Conservation (phyloP, 768 basidiomycete genomes). For the Panellus pusillus region DNA sequence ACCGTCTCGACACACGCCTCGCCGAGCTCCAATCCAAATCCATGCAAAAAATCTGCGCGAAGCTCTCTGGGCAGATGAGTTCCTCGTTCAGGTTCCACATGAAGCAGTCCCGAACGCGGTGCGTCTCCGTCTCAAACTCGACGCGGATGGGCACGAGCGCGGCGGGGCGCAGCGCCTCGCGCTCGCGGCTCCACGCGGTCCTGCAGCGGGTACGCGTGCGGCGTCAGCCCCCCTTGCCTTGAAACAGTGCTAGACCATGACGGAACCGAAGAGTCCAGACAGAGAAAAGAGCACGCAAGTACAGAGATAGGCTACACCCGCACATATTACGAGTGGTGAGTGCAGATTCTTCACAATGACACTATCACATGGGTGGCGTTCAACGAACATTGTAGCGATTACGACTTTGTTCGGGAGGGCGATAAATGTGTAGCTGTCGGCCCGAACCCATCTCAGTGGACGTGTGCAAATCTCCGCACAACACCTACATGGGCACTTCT, state of each 20-base stretch:
- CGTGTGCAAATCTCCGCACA: conserved; percentile 56
- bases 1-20: conserved; percentile 72
- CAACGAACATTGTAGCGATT: conserved; percentile 58
- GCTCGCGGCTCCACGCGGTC: conserved; percentile 65
- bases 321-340: conserved; percentile 91
- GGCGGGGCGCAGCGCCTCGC: conserved; percentile 54
- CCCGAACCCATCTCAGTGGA: conserved; percentile 84
- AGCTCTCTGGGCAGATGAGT: conserved; percentile 79
- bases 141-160: conserved; percentile 89
- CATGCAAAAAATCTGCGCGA: conserved; percentile 83
- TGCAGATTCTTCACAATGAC: background rate
- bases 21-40: conserved; percentile 88
- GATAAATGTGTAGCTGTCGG: conserved; percentile 79
- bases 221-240: conserved; percentile 57
- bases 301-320: conserved; percentile 78
- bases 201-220: conserved; percentile 75
- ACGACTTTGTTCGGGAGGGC: conserved; percentile 77
- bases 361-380: background rate
- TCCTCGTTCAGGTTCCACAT: too few species aligned
- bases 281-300: too few species aligned
- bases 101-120: conserved; percentile 91
- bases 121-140: conserved; percentile 90
- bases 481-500: conserved; percentile 84
- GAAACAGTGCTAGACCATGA: too few species aligned
- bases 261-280: too few species aligned